Percentiles rank a stretch among this genome's conserved stretches.
These are phyloP conservation scores for Vicia villosa DNA, from an alignment of 306 rosid species.

Conservation along the genomic window DNA sequence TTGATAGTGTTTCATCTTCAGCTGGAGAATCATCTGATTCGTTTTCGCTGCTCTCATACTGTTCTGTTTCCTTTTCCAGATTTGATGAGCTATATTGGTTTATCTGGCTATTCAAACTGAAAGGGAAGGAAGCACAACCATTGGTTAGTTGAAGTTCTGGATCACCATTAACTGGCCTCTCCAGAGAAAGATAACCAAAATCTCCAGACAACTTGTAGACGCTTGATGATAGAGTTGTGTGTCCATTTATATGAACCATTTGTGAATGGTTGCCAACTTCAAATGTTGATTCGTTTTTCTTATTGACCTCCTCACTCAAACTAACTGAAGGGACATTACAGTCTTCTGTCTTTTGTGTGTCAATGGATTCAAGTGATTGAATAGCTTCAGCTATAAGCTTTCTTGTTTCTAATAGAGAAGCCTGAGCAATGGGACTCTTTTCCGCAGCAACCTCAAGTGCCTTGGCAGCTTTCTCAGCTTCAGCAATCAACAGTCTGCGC, in stretches of 20 bases:
- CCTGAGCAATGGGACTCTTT: constrained; percentile 75
- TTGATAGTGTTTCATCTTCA: not conserved
- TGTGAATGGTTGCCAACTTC: constrained; percentile 42
- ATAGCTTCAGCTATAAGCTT: constrained; percentile 93
- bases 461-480: constrained; percentile 95
- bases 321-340: constrained; percentile 41
- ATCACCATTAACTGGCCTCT: constrained; percentile 49
- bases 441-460: constrained; percentile 84
- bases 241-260: constrained; percentile 56
- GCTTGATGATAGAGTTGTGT: constrained; percentile 32
- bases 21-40: constrained; percentile 41
- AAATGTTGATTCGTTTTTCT: constrained; percentile 21
- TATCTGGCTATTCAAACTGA: constrained; percentile 42
- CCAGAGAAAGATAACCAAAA: constrained; percentile 47
- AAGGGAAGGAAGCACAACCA: constrained; percentile 41
- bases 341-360: constrained; percentile 40
- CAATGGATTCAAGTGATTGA: constrained; percentile 72
- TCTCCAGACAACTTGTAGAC: constrained; percentile 44
- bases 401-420: constrained; percentile 82
- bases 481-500: constrained; percentile 80
- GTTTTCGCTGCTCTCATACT: constrained; percentile 37
- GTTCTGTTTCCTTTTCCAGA: constrained; percentile 33
- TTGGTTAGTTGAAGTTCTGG: constrained; percentile 44
- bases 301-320: constrained; percentile 36
- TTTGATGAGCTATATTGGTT: constrained; percentile 34